These are phyloP conservation scores for Astrocystis sublimbata DNA, from an alignment of 495 filamentous ascomycete genomes.

Conservation along the genomic window DNA sequence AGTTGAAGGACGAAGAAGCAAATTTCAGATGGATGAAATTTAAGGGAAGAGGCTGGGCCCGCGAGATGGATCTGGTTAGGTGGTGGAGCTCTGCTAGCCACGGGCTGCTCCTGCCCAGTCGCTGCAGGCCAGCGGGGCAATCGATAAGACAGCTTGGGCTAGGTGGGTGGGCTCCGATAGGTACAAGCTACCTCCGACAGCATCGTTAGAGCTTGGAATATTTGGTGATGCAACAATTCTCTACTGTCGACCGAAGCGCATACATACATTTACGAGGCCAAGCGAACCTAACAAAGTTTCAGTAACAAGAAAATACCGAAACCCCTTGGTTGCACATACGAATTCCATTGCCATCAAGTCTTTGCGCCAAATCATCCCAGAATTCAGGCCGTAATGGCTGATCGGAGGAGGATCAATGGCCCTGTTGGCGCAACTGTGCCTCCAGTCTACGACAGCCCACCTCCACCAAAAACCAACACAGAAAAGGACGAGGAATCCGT, in stretches of 20 bases:
- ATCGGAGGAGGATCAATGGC: slow-evolving; percentile 89
- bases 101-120: neutral
- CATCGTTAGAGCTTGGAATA: neutral
- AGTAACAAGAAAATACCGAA: neutral
- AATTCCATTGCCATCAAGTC: neutral
- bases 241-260: no score
- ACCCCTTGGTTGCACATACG: neutral
- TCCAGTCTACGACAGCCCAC: slow-evolving; percentile 60
- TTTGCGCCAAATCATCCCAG: neutral
- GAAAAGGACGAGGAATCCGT: slow-evolving; percentile 58
- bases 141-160: slow-evolving; percentile 12
- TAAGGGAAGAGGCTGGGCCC: slow-evolving; percentile 3
- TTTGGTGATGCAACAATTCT: no score
- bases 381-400: slow-evolving; percentile 58
- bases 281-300: no score
- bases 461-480: slow-evolving; percentile 12
- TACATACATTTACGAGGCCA: no score
- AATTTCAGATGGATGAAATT: slow-evolving; percentile 14
- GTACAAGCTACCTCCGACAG: neutral
- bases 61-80: slow-evolving; percentile 7
- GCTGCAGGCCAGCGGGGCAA: slow-evolving; percentile 5
- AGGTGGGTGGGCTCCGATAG: slow-evolving; percentile 6
- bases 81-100: slow-evolving; percentile 17
- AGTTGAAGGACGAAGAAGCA: slow-evolving; percentile 13
- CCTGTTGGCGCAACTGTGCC: slow-evolving; percentile 75